phyloP scores from a whole-genome alignment of 2,329 filamentous ascomycete genomes.

The Albifimbria verrucaria region DNA sequence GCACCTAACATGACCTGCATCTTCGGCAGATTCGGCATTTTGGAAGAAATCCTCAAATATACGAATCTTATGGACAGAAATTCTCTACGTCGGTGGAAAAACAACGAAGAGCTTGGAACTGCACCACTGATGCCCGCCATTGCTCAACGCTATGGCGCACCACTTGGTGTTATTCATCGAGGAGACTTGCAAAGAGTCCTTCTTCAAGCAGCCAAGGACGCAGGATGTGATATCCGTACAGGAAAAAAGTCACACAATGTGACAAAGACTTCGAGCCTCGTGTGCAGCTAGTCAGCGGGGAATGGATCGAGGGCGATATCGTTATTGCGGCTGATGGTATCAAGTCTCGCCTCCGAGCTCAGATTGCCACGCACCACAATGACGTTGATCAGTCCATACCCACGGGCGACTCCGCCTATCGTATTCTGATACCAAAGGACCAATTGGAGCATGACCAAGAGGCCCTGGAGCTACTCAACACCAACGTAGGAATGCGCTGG shows the following conservation, averaged over 20 bases:
- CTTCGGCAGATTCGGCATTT: constrained; percentile 68
- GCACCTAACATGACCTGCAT: constrained; percentile 80
- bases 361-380: constrained; percentile 51
- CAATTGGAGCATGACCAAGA: constrained; percentile 66
- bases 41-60: constrained; percentile 44
- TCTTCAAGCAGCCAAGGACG: constrained; percentile 10
- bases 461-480: constrained; percentile 55
- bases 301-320: constrained; percentile 41
- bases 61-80: constrained; percentile 5
- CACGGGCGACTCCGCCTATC: constrained; percentile 51
- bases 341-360: constrained; percentile 42
- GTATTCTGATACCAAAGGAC: constrained; percentile 48
- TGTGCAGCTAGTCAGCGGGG: constrained; percentile 10
- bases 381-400: constrained; percentile 42
- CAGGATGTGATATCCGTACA: constrained; percentile 36
- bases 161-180: constrained; percentile 19
- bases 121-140: constrained; percentile 14
- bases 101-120: constrained; percentile 17
- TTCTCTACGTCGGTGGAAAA: constrained; percentile 16
- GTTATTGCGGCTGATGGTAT: constrained; percentile 53
- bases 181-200: constrained; percentile 21
- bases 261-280: constrained; percentile 20
- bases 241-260: constrained; percentile 31
- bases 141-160: constrained; percentile 17
- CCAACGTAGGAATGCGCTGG: constrained; percentile 58